A percentile compares a stretch with the other conserved stretches of the same genome.
phyloP scores from a whole-genome alignment of 176 grass and related monocot genomes.

The Juncus inflexus region DNA sequence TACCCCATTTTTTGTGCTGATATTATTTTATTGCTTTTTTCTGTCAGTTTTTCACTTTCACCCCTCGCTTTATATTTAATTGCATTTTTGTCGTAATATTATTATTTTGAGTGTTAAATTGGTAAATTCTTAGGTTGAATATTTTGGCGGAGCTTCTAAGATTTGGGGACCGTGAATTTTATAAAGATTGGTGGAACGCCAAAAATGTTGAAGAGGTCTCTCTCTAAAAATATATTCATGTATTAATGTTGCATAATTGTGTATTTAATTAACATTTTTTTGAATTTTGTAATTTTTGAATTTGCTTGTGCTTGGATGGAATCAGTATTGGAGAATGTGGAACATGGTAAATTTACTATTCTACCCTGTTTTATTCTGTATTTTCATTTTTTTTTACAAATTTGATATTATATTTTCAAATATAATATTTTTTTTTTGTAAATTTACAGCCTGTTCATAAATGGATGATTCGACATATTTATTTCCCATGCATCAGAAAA shows the following conservation, averaged over 20 bases:
- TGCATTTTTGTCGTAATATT: too few species aligned
- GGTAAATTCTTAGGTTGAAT: conserved; percentile 62
- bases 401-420: neutral
- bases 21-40: too few species aligned
- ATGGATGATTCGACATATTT: conserved; percentile 91
- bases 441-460: conserved; percentile 88
- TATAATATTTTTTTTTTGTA: conserved; percentile 16
- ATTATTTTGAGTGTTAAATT: too few species aligned
- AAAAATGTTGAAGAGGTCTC: conserved; percentile 96
- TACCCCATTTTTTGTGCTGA: too few species aligned
- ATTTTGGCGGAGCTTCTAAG: conserved; percentile 81
- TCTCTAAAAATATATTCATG: conserved; percentile 4
- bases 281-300: conserved; percentile 29
- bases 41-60: too few species aligned
- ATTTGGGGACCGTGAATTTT: conserved; percentile 99
- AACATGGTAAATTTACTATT: conserved; percentile 69
- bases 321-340: conserved; percentile 99
- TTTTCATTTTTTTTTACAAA: conserved; percentile 14
- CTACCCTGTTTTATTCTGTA: neutral
- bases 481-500: conserved; percentile 86
- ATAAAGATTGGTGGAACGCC: conserved; percentile 99
- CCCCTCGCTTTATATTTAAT: too few species aligned
- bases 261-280: conserved; percentile 36
- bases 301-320: conserved; percentile 26
- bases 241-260: conserved; percentile 18